phyloP scores from a whole-genome alignment of 1,139 yeast species.

The Yamadazyma mexicana region DNA sequence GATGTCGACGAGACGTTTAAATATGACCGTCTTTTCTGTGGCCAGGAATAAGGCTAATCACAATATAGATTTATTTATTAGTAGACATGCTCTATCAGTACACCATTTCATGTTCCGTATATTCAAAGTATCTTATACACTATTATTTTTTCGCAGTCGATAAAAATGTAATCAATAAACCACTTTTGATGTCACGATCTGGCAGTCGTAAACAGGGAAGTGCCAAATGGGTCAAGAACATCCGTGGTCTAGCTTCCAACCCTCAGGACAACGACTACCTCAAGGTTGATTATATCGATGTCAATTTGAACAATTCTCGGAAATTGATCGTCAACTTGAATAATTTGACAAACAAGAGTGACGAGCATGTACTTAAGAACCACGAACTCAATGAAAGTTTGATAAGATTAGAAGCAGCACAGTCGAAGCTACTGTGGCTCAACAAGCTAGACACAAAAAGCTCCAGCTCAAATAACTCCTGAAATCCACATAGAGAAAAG shows the following conservation, averaged over 20 bases:
- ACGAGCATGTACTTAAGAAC: constrained; percentile 19
- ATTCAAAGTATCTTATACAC: too few species aligned
- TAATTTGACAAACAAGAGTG: constrained; percentile 17
- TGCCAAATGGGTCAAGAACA: constrained; percentile 32
- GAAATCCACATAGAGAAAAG: too few species aligned
- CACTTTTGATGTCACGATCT: neutral
- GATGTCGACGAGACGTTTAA: constrained; percentile 30
- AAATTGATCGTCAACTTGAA: constrained; percentile 36
- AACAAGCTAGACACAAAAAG: neutral
- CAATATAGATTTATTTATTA: too few species aligned
- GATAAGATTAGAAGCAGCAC: constrained; percentile 25
- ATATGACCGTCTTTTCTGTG: constrained; percentile 24
- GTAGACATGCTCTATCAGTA: too few species aligned
- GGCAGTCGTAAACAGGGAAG: constrained; percentile 4
- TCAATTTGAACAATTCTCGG: constrained; percentile 44
- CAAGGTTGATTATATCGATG: constrained; percentile 46
- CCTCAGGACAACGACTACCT: constrained; percentile 39
- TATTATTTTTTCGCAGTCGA: too few species aligned
- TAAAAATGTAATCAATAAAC: too few species aligned
- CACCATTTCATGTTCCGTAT: too few species aligned
- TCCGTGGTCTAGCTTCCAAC: constrained; percentile 42
- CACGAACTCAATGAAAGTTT: constrained; percentile 29
- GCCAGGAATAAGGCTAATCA: neutral
- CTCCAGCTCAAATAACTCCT: too few species aligned
- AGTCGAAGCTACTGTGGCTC: constrained; percentile 19